Conservation (phyloP, 176 grass and related monocot species). For the Avena eriantha region DNA sequence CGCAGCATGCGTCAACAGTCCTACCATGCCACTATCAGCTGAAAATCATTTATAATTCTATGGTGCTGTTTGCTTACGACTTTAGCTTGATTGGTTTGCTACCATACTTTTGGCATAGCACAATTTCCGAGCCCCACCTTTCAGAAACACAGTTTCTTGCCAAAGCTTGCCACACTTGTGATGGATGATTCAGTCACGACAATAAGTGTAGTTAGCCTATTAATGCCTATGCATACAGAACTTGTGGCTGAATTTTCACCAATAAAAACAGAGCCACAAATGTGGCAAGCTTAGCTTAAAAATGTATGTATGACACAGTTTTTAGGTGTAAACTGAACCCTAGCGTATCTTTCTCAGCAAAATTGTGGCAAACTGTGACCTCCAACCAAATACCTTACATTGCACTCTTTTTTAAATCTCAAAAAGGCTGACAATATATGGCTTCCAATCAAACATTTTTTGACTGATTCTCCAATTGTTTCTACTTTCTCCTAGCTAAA, state of each 20-base stretch:
- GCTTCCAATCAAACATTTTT: background rate
- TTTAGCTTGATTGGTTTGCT: conserved; percentile 1
- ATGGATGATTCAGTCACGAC: background rate
- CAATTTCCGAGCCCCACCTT: background rate
- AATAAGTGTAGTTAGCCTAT: background rate
- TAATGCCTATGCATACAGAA: conserved; percentile 1
- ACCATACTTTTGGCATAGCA: background rate
- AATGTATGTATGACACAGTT: background rate
- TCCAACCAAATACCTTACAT: background rate
- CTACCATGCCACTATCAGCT: conserved; percentile 13
- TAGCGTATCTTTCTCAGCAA: background rate
- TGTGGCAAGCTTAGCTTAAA: conserved; percentile 17
- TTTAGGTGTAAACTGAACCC: background rate
- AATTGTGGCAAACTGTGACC: background rate
- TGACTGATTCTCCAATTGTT: background rate
- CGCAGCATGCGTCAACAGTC: too few relatives aligned
- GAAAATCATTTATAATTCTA: conserved; percentile 24
- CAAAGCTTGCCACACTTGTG: background rate
- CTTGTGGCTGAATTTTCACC: background rate
- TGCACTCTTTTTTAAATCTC: background rate
- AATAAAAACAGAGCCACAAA: background rate
- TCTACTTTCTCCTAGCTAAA: background rate
- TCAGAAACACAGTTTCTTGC: conserved; percentile 1
- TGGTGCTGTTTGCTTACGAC: background rate
- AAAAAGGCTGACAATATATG: background rate